Base-by-base conservation (phyloP, 78 protist genomes). In the Dictyostelium intermedium region DNA sequence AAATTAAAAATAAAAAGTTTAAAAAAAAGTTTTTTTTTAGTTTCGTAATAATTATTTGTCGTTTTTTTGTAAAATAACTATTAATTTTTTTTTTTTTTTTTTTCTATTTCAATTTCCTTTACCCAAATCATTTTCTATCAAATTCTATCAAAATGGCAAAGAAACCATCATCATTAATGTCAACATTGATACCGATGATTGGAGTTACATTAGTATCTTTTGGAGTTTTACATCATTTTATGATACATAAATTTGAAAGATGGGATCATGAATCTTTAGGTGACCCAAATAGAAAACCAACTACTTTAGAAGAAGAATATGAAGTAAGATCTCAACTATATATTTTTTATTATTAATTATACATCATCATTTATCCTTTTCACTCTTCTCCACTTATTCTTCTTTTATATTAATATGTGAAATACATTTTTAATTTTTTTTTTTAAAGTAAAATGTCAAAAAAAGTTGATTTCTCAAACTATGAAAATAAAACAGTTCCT, bases 401-500 rank as follows among this genome's bases (percentile, higher is more conserved):
- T 39, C 43, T 66, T 16, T n/a, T 73, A 32, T 41, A 32, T 32
- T 45, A 34, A 8, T 70, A 45, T 25, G 23, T 25, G 0, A 14
- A 70, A n/a, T n/a, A n/a, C n/a, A n/a, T n/a, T 30, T 34, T 2
- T 73, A 5, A 7, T 18, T 39, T 20, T 45, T 53, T 39, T 25
- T n/a, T n/a, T n/a, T n/a, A n/a, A n/a, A 89, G 94, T n/a, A 89
- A 89, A 89, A 89, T 89, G 94, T 30, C 79, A 63, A 89, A 89
- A 66, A 89, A 89, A 25, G 56, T 89, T 13, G 94, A 89, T 80
- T 69, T 89, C 18, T 80, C 94, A 81, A 78, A 89, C n/a, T 89
- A 85, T 85, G 94, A 89, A 69, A 27, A 63, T 35, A 89, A 89
- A 70, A n/a, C 94, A 9, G 78, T 89, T 13, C 85, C 87, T 4